These are phyloP conservation scores for Phylloporus sp. DNA, from an alignment of 768 basidiomycete genomes.

Conservation along the genomic window DNA sequence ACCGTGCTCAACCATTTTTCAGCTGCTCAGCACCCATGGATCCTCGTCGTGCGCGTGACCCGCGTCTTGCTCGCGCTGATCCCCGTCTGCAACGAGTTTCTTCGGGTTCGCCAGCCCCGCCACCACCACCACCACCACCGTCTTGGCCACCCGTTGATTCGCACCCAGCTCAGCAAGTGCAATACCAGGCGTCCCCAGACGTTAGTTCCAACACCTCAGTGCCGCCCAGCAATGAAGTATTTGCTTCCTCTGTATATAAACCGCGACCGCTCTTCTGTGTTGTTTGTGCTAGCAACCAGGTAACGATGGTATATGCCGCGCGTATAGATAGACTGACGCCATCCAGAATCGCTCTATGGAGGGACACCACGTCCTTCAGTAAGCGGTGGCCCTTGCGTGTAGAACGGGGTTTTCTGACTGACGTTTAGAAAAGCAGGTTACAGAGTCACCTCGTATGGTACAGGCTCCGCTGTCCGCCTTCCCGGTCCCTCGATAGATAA, in stretches of 20 bases:
- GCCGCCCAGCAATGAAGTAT: slow-evolving; percentile 2
- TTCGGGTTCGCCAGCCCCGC: slow-evolving; percentile 34
- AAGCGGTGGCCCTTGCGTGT: slow-evolving; percentile 32
- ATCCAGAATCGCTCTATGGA: slow-evolving; percentile 96
- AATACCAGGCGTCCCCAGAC: slow-evolving; percentile 14
- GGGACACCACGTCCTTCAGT: slow-evolving; percentile 89
- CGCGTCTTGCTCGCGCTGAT: slow-evolving; percentile 69
- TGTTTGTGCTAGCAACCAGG: slow-evolving; percentile 99
- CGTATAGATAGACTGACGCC: slow-evolving; percentile 12
- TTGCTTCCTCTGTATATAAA: slow-evolving; percentile 42
- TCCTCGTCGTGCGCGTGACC: slow-evolving; percentile 76
- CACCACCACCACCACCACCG: slow-evolving; percentile 22
- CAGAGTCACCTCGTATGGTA: slow-evolving; percentile 90
- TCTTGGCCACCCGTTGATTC: slow-evolving; percentile 22
- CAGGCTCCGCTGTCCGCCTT: slow-evolving; percentile 93
- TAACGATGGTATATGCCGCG: slow-evolving; percentile 26
- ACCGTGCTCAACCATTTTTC: slow-evolving; percentile 12
- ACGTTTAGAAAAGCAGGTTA: slow-evolving; percentile 82
- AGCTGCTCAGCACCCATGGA: slow-evolving; percentile 57
- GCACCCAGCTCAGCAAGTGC: slow-evolving; percentile 12
- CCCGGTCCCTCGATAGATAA: slow-evolving; percentile 97
- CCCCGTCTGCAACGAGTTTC: slow-evolving; percentile 57
- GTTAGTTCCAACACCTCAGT: not conserved
- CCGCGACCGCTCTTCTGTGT: slow-evolving; percentile 88
- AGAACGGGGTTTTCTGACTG: slow-evolving; percentile 4